phyloP scores from a whole-genome alignment of 108 stramenopile genomes.

The Seminavis robusta region DNA sequence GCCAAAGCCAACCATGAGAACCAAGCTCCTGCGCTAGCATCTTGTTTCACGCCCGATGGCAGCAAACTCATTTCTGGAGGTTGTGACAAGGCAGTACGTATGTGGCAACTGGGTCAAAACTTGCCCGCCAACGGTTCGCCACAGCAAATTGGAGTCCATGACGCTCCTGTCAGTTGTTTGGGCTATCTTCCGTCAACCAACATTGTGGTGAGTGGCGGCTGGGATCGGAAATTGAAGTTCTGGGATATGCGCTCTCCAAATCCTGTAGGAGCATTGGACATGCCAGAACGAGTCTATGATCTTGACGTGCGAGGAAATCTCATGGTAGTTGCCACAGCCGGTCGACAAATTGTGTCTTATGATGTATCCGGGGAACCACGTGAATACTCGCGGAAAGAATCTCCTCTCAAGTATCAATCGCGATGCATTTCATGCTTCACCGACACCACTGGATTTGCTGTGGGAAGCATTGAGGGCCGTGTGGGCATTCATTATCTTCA shows the following conservation, averaged over 20 bases:
- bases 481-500: slow-evolving; percentile 95
- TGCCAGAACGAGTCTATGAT: slow-evolving; percentile 85
- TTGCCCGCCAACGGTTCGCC: slow-evolving; percentile 48
- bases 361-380: slow-evolving; percentile 68
- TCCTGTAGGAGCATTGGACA: slow-evolving; percentile 65
- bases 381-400: slow-evolving; percentile 70
- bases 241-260: slow-evolving; percentile 87
- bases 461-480: slow-evolving; percentile 95
- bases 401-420: slow-evolving; percentile 87
- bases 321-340: slow-evolving; percentile 84
- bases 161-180: slow-evolving; percentile 71
- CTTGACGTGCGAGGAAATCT: slow-evolving; percentile 79
- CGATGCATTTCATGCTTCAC: slow-evolving; percentile 86
- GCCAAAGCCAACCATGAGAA: slow-evolving; percentile 76
- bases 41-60: slow-evolving; percentile 72
- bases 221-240: slow-evolving; percentile 73
- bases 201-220: slow-evolving; percentile 79
- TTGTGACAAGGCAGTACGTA: slow-evolving; percentile 81
- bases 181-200: slow-evolving; percentile 57
- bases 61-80: slow-evolving; percentile 76
- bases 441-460: slow-evolving; percentile 87
- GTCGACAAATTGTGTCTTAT: slow-evolving; percentile 76
- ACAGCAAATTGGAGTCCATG: slow-evolving; percentile 88
- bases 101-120: slow-evolving; percentile 80
- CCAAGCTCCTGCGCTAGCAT: slow-evolving; percentile 61